Evolutionary conservation across 2,329 filamentous ascomycete species (phyloP).

Genomic region (Magnaporthiopsis incrustans): DNA sequence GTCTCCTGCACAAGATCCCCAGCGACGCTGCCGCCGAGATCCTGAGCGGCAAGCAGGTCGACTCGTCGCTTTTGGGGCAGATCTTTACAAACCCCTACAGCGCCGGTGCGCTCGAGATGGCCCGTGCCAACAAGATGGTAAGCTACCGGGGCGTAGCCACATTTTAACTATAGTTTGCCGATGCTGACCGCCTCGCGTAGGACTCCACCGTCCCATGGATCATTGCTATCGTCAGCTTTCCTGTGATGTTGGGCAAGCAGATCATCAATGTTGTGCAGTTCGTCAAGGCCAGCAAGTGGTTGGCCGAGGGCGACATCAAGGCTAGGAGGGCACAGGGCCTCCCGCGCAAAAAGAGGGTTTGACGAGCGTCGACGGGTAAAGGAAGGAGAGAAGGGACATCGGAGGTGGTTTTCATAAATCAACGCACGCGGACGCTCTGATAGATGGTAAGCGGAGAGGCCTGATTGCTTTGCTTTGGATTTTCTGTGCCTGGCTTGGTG

Average conservation of each 20-base stretch:
- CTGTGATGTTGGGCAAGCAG: constrained; percentile 88
- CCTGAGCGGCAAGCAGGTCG: constrained; percentile 58
- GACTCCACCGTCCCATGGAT: constrained; percentile 58
- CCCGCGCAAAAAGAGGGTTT: constrained; percentile 31
- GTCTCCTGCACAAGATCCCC: constrained; percentile 60
- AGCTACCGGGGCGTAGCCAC: constrained; percentile 30
- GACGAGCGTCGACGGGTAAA: constrained; percentile 16
- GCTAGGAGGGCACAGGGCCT: constrained; percentile 49
- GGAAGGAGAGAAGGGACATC: not conserved
- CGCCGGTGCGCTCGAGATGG: constrained; percentile 84
- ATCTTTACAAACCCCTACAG: constrained; percentile 87
- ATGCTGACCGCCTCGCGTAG: constrained; percentile 7
- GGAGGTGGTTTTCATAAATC: not conserved
- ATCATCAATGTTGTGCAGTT: constrained; percentile 91
- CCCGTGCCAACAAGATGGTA: constrained; percentile 88
- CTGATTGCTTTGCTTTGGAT: not conserved
- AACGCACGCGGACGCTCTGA: not conserved
- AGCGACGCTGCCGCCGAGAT: constrained; percentile 42
- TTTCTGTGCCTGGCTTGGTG: not conserved
- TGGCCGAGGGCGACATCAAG: constrained; percentile 82
- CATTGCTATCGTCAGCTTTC: constrained; percentile 69
- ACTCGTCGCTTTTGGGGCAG: constrained; percentile 59
- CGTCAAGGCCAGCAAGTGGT: constrained; percentile 83
- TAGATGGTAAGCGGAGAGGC: not conserved
- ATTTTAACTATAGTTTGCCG: too few species aligned